Evolutionary conservation across 805 yeast genomes (phyloP).

Genomic region (Candida orba): DNA sequence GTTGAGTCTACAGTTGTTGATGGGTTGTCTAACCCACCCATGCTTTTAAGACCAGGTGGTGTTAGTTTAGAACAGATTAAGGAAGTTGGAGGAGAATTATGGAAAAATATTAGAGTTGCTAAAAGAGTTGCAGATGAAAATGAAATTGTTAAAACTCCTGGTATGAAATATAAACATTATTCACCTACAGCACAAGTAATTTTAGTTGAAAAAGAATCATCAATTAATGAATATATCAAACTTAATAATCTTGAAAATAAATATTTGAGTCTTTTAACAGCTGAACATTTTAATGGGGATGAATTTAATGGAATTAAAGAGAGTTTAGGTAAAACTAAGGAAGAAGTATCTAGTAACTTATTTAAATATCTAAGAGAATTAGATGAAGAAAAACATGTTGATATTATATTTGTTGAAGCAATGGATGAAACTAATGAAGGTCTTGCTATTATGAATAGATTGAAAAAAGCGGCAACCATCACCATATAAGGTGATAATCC

Average conservation of each 20-base stretch:
- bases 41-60: constrained; percentile 92
- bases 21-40: constrained; percentile 79
- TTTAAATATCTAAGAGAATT: constrained; percentile 69
- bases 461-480: constrained; percentile 73
- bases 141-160: constrained; percentile 86
- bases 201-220: constrained; percentile 41
- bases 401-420: constrained; percentile 78
- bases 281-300: constrained; percentile 22
- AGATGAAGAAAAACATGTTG: constrained; percentile 56
- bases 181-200: constrained; percentile 84
- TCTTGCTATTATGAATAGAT: constrained; percentile 88
- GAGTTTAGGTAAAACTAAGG: constrained; percentile 36
- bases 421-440: constrained; percentile 74
- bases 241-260: constrained; percentile 17
- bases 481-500: constrained; percentile 21
- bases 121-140: constrained; percentile 54
- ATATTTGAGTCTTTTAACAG: constrained; percentile 47
- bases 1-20: constrained; percentile 93
- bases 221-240: constrained; percentile 24
- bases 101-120: constrained; percentile 61
- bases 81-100: constrained; percentile 54
- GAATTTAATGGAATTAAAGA: constrained; percentile 20
- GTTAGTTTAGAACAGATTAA: constrained; percentile 71
- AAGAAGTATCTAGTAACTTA: constrained; percentile 65
- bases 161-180: constrained; percentile 96